Conservation (phyloP, 2,329 filamentous ascomycete genomes). For the Ophiostoma triangulosporum region DNA sequence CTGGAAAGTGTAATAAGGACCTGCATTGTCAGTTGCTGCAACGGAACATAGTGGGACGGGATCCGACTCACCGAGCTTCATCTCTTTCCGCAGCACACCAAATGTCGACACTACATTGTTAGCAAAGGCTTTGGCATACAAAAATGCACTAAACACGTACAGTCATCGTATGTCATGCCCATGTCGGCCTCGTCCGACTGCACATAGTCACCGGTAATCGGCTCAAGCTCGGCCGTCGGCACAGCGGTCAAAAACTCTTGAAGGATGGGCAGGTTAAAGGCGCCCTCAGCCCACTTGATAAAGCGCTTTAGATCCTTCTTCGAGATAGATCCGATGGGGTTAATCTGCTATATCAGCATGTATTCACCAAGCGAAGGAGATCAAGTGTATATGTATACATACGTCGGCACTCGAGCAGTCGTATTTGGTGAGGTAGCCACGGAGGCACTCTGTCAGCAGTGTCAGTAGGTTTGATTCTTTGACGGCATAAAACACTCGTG, state of each 20-base stretch:
- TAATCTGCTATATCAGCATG: constrained; percentile 24
- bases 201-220: constrained; percentile 47
- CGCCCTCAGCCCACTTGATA: constrained; percentile 46
- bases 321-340: constrained; percentile 46
- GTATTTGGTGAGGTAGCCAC: constrained; percentile 54
- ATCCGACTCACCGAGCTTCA: constrained; percentile 28
- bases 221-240: constrained; percentile 50
- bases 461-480: neutral
- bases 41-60: neutral
- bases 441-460: constrained; percentile 14
- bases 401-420: constrained; percentile 30
- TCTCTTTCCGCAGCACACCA: constrained; percentile 28
- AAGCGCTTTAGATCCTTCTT: constrained; percentile 59
- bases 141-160: neutral
- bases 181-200: constrained; percentile 36
- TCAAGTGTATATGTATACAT: neutral
- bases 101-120: constrained; percentile 15
- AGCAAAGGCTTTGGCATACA: neutral
- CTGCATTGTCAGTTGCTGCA: neutral
- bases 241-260: constrained; percentile 50
- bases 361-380: neutral
- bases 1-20: constrained; percentile 31
- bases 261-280: constrained; percentile 51
- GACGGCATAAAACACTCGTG: constrained; percentile 16
- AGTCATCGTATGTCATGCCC: constrained; percentile 39